These are phyloP conservation scores for Handroanthus guayacan DNA, from an alignment of 257 asterid genomes.

Conservation along the genomic window DNA sequence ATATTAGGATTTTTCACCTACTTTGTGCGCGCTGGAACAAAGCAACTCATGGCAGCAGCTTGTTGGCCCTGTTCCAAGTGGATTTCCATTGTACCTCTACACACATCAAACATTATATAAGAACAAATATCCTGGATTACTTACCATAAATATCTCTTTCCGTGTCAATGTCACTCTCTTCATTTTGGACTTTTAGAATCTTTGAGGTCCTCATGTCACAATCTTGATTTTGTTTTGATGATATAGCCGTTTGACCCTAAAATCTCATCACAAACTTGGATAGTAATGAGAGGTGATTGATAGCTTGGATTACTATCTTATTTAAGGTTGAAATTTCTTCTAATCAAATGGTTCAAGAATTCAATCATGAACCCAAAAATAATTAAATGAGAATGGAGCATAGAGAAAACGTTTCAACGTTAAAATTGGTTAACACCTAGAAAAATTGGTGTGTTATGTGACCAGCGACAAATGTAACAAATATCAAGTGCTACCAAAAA, in stretches of 20 bases:
- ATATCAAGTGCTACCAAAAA: too few relatives aligned
- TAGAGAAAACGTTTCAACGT: too few relatives aligned
- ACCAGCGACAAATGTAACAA: too few relatives aligned
- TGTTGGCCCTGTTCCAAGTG: not conserved
- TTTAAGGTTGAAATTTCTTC: too few relatives aligned
- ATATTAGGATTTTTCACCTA: too few relatives aligned
- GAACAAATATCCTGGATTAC: not conserved
- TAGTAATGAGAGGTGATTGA: conserved; percentile 1
- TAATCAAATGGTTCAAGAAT: too few relatives aligned
- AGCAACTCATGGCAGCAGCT: too few relatives aligned
- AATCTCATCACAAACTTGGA: conserved; percentile 1
- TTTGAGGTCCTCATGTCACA: not conserved
- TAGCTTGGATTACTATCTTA: not conserved
- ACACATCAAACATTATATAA: not conserved
- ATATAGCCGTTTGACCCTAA: not conserved
- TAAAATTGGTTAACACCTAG: too few relatives aligned
- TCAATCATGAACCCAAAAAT: too few relatives aligned
- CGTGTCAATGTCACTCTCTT: conserved; percentile 15
- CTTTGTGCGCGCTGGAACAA: too few relatives aligned
- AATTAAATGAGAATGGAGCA: too few relatives aligned
- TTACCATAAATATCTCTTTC: not conserved
- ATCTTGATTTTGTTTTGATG: not conserved
- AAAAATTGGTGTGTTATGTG: too few relatives aligned
- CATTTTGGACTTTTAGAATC: not conserved
- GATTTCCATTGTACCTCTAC: not conserved